Base-by-base conservation (phyloP, 2,329 filamentous ascomycete species). In the Penicillium brasilianum region DNA sequence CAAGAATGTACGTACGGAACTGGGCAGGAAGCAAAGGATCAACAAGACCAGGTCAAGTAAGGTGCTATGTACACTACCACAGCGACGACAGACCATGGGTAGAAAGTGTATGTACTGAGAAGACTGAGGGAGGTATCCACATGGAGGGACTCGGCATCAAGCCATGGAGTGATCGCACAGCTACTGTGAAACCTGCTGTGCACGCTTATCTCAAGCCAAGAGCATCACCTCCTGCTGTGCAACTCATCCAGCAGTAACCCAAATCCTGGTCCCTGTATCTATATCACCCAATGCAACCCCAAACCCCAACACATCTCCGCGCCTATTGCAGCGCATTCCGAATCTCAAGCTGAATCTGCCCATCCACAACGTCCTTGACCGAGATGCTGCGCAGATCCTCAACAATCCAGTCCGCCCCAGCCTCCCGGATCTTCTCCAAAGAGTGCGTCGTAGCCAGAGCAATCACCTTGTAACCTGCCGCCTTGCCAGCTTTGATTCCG, bases 401-500 rank as follows among this genome's bases (percentile, higher is more conserved):
- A 59, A 97, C 89, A 55, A 97, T 87, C 88, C 91, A 96, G 80
- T 97, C 92, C 48, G 93, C 92, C n/a, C 87, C 89, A 4, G 92
- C 92, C 50, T 84, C 86, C 62, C 83, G 79, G 53, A 96, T 84
- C 79, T 93, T 86, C 69, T 88, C 86, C 49, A 89, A 81, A 28
- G 85, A 87, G 79, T 97, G 93, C 72, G 91, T 96, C 57, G 93
- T 97, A 58, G 90, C 87, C 57, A 97, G 80, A n/a, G 88, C 93
- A 49, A 96, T 79, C 13, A 97, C 93, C 72, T 86, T 88, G 80
- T 90, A 97, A 1, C 92, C 93, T 10, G 93, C 93, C 0, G 87
- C 91, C 78, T 93, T 96, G 52, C 93, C 93, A 30, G 93, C 88
- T 66, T 80, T 83, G 72, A 97, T 91, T 5, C 93, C 93, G 8